phyloP scores from a whole-genome alignment of 2,329 filamentous ascomycete genomes.

The Bipolaris sorokiniana region DNA sequence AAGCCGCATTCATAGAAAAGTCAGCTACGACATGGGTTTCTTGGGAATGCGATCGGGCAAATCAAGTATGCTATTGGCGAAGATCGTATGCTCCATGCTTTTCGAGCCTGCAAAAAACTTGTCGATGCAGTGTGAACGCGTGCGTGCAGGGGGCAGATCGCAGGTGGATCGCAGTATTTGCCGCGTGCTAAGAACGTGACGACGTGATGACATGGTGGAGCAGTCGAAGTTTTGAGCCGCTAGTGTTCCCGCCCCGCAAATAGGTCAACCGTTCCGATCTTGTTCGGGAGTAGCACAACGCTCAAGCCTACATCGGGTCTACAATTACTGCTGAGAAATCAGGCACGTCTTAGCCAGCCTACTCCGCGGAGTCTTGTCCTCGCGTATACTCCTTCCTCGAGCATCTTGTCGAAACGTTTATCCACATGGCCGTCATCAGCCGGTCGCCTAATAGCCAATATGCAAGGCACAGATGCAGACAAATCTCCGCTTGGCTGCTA shows the following conservation, averaged over 20 bases:
- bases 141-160: conserved; percentile 16
- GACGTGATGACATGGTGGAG: conserved; percentile 42
- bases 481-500: conserved; percentile 12
- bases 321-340: conserved; percentile 19
- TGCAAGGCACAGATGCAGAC: conserved; percentile 18
- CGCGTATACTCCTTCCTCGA: too few relatives aligned
- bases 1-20: conserved; percentile 25
- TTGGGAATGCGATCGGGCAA: conserved; percentile 23
- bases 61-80: conserved; percentile 13
- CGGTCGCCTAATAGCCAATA: background rate
- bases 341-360: conserved; percentile 6
- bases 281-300: conserved; percentile 6
- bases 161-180: conserved; percentile 13
- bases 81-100: conserved; percentile 13
- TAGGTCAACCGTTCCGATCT: conserved; percentile 1
- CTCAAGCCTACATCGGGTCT: conserved; percentile 9
- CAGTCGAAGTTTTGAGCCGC: conserved; percentile 28
- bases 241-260: conserved; percentile 21
- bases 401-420: background rate
- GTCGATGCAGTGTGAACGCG: conserved; percentile 25
- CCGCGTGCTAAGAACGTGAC: conserved; percentile 34
- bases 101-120: conserved; percentile 7
- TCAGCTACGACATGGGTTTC: conserved; percentile 26
- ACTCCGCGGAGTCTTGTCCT: conserved; percentile 15
- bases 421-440: background rate